Evolutionary conservation across 371 early-diverging fungal genomes (phyloP), one percentile per base, ranked within the genome.

Genomic region (Mortierella sp.): DNA sequence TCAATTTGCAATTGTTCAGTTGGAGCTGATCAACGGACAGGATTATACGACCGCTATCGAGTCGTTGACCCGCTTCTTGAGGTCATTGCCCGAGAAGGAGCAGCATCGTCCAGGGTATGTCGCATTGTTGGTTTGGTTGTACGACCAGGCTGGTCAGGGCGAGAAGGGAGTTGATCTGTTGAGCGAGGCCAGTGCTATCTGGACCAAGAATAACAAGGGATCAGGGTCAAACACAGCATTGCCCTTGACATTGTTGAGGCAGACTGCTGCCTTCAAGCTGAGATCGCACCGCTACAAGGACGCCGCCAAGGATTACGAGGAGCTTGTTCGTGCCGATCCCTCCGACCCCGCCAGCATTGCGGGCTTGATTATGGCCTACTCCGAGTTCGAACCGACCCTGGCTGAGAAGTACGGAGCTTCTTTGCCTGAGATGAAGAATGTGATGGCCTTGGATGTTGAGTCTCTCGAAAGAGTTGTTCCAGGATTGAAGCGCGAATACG

Each of bases 181-280:
- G 82, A 92, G 93, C 56, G 81, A 92, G 24, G 93, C 94, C 1
- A 90, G 92, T 16, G 78, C 79, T 11, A 84, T 91, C 14, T 95
- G 94, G 94, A 91, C 81, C 27, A 77, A 83, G 75, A 46, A 29
- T 72, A 51, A 72, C 70, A 71, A 82, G 75, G 60, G n/a, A 24
- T 55, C 75, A 1, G 54, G 49, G 35, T 27, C 41, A 24, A n/a
- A 56, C 12, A 65, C 76, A 3, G 70, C 72, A 12, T 74, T 85
- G 87, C 88, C 91, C 35, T 75, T 89, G 16, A 88, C 92, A 0
- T 91, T 93, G 32, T 79, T 94, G 80, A 91, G 92, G 70, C 94
- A 95, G 76, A 92, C 94, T 3, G 95, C 95, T 1, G 90, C 91
- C 12, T 94, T 94, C 90, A 95, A 95, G 72, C 84, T 95, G 35